Evolutionary conservation across 2,329 filamentous ascomycete genomes (phyloP).

Genomic region (Amauroascus niger): DNA sequence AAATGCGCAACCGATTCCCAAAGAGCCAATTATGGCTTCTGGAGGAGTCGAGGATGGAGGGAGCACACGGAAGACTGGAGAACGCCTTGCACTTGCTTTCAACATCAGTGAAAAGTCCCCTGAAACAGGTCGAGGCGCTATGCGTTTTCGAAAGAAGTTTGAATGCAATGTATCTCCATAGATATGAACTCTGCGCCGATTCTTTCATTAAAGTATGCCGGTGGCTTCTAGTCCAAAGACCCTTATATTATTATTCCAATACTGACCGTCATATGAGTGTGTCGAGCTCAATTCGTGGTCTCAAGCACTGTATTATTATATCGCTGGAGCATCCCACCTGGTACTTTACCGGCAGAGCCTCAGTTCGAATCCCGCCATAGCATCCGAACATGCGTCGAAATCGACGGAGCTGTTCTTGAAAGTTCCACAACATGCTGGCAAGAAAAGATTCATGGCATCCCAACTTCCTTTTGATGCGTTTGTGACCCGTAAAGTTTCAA

Average conservation of each 20-base stretch:
- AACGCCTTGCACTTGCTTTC: constrained; percentile 58
- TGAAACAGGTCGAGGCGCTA: constrained; percentile 81
- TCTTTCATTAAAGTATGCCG: constrained; percentile 54
- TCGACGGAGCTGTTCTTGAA: constrained; percentile 63
- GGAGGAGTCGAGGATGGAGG: constrained; percentile 71
- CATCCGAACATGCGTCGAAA: constrained; percentile 49
- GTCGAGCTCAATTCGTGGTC: constrained; percentile 84
- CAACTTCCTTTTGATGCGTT: constrained; percentile 87
- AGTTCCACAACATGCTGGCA: constrained; percentile 64
- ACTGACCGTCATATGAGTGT: constrained; percentile 39
- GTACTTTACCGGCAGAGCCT: constrained; percentile 60
- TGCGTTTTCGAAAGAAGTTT: constrained; percentile 77
- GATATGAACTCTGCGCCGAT: constrained; percentile 63
- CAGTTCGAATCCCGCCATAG: constrained; percentile 32
- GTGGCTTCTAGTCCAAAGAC: not conserved
- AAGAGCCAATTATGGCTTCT: constrained; percentile 76
- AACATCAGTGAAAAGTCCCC: constrained; percentile 53
- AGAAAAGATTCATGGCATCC: constrained; percentile 80
- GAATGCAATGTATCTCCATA: constrained; percentile 66
- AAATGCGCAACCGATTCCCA: constrained; percentile 70
- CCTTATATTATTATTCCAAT: not conserved
- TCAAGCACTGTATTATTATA: constrained; percentile 79
- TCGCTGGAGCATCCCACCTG: constrained; percentile 67
- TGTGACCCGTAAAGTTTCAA: constrained; percentile 69
- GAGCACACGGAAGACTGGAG: constrained; percentile 56